Conservation (phyloP, 2,329 filamentous ascomycete genomes). For the Whalleya microplaca region DNA sequence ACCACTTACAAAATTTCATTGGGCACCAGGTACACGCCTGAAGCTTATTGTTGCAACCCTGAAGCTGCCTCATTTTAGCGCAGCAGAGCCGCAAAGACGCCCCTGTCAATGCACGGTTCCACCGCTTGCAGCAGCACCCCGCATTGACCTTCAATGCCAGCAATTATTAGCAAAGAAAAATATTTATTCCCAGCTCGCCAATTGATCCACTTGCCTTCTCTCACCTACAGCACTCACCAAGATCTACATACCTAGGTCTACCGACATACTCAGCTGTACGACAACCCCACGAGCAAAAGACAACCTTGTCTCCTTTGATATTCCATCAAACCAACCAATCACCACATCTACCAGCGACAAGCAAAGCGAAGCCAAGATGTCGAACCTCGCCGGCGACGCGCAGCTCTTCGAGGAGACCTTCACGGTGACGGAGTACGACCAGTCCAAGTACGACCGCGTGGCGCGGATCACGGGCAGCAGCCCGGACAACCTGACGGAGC, state of each 20-base stretch:
- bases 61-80: neutral
- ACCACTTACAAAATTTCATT: neutral
- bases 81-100: conserved; percentile 22
- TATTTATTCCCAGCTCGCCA: neutral
- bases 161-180: conserved; percentile 6
- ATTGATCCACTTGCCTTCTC: neutral
- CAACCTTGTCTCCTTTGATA: no score
- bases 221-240: no score
- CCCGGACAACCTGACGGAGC: conserved; percentile 71
- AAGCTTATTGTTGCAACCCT: neutral
- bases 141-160: conserved; percentile 5
- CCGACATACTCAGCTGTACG: no score
- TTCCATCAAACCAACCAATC: neutral
- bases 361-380: conserved; percentile 39
- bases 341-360: neutral
- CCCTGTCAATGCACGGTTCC: conserved; percentile 29
- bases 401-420: conserved; percentile 95
- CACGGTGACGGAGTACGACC: conserved; percentile 77
- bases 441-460: conserved; percentile 93
- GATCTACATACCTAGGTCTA: no score
- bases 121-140: conserved; percentile 33
- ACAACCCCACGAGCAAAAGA: no score
- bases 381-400: conserved; percentile 73
- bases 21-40: neutral
- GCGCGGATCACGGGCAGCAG: conserved; percentile 81